These are phyloP conservation scores for Solanum neorickii DNA, from an alignment of 257 asterid species.

Conservation along the genomic window DNA sequence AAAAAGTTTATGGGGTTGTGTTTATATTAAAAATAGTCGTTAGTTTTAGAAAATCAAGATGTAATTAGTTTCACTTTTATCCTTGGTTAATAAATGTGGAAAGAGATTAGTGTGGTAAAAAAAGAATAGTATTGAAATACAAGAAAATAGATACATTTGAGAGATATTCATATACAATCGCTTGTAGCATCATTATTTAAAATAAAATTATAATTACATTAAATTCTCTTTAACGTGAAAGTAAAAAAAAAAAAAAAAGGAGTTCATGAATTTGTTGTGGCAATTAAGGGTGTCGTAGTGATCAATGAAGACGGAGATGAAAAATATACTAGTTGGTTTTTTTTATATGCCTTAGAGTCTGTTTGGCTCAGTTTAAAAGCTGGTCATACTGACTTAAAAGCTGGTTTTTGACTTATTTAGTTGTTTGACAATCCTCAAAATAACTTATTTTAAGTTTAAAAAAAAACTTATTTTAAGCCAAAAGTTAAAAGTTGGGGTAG, in stretches of 20 bases:
- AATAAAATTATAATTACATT: no score
- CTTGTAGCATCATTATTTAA: background rate
- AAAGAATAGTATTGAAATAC: background rate
- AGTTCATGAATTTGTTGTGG: background rate
- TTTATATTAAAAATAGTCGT: background rate
- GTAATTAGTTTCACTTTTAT: background rate
- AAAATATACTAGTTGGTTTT: fast-evolving
- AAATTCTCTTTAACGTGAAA: no score
- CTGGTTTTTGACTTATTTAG: no score
- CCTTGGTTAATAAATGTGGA: background rate
- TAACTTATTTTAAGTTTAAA: no score
- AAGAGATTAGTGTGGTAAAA: background rate
- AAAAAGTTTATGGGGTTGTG: background rate
- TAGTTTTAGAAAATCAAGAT: background rate
- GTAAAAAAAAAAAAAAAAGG: background rate
- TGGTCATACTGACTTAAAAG: no score
- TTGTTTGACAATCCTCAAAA: no score
- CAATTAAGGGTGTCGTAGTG: background rate
- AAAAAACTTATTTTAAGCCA: no score
- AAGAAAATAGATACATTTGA: no score
- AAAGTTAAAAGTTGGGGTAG: no score
- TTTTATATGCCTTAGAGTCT: no score
- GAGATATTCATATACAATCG: background rate
- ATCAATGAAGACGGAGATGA: background rate
- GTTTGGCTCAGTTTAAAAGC: no score